Base-by-base conservation (phyloP, 768 basidiomycete species). In the Mycena olivaceomarginata region DNA sequence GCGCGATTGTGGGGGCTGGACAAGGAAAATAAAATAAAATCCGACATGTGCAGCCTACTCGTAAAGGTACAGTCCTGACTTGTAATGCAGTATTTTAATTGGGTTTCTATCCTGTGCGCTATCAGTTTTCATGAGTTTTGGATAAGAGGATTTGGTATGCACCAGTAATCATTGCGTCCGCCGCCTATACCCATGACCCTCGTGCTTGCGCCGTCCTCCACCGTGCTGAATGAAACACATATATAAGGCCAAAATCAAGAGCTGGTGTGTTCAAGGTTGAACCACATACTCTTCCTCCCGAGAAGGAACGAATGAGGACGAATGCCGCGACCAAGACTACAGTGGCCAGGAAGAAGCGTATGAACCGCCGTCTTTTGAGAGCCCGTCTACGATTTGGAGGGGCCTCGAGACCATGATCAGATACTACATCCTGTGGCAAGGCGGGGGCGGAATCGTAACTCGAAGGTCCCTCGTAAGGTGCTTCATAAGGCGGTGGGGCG, bases 401-500 rank as follows among this genome's bases (percentile, higher is more conserved):
- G 37, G 18, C 40, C 1, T 72, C 63, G 4, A 48, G 51, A n/a
- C 37, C 43, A n/a, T 31, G 31, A 31, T 59, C 56, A 6, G 13
- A 8, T 46, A 25, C 31, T 2, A 63, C 62, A 12, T 56, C 43
- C 8, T 25, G 53, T 60, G 56, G 25, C 59, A 62, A 41, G 13
- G 41, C n/a, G 4, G 40, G 56, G 39, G 12, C 18, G 51, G n/a
- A 16, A 31, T 18, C n/a, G 67, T 41, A n/a, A 4, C 31, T 4
- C 31, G 43, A 64, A 18, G 31, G 1, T 31, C 5, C 11, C 16
- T 68, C 67, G 16, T 74, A 40, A n/a, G 31, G n/a, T 5, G 22
- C 41, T 13, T 65, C 63, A 25, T 65, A 75, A 4, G 72, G 72
- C 22, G 74, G 74, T 9, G 67, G 74, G n/a, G 60, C 59, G 9